A percentile compares a stretch with the other conserved stretches of the same genome.
Conservation (phyloP, 352 stramenopile species). For the Phytophthora parvispora region DNA sequence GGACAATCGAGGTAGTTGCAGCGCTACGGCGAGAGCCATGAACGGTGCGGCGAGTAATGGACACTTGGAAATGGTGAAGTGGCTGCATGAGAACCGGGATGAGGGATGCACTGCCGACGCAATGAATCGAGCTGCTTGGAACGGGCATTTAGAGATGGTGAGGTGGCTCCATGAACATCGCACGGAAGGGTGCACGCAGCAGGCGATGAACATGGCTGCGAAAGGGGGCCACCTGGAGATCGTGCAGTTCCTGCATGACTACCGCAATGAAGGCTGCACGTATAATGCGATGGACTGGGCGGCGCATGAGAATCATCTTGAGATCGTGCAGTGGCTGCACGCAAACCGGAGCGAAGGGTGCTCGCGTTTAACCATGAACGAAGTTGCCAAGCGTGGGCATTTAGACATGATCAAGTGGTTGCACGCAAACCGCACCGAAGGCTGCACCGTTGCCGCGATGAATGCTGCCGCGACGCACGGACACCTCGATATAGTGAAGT, state of each 20-base stretch:
- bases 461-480: slow-evolving; percentile 38
- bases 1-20: slow-evolving; percentile 24
- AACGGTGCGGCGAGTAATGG: slow-evolving; percentile 33
- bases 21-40: slow-evolving; percentile 32
- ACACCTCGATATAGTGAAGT: slow-evolving; percentile 39
- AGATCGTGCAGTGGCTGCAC: slow-evolving; percentile 41
- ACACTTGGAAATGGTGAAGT: slow-evolving; percentile 38
- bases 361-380: slow-evolving; percentile 40
- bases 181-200: slow-evolving; percentile 36
- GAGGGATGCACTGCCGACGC: slow-evolving; percentile 42
- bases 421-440: slow-evolving; percentile 33
- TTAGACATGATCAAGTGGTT: slow-evolving; percentile 38
- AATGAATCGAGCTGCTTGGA: slow-evolving; percentile 41
- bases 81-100: slow-evolving; percentile 31
- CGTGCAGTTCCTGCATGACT: slow-evolving; percentile 38
- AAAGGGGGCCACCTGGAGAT: slow-evolving; percentile 37
- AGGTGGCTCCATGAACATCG: slow-evolving; percentile 34
- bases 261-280: slow-evolving; percentile 39
- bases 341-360: slow-evolving; percentile 39
- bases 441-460: slow-evolving; percentile 37
- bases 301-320: slow-evolving; percentile 29
- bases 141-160: slow-evolving; percentile 36
- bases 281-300: slow-evolving; percentile 49
- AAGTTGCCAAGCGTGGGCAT: slow-evolving; percentile 37
- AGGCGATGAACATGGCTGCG: slow-evolving; percentile 45